Percentiles rank a stretch among this genome's conserved stretches.
Conservation (phyloP, 768 basidiomycete species). For the Hirschioporus abietinus region DNA sequence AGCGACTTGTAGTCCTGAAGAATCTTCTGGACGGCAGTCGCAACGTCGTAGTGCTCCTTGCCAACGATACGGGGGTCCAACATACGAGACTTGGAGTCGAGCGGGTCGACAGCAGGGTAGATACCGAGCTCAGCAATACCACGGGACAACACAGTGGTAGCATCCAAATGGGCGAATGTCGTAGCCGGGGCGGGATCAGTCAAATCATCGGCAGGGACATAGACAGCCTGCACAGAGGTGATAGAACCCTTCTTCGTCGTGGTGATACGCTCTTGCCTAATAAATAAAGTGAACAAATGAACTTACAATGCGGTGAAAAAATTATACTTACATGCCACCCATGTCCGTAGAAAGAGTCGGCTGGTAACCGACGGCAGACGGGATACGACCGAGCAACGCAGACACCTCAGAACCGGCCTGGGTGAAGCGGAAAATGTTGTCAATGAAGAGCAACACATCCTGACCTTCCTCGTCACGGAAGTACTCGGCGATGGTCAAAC, state of each 20-base stretch:
- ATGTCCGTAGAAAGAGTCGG: constrained; percentile 99
- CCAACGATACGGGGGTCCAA: constrained; percentile 98
- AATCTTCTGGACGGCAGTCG: constrained; percentile 96
- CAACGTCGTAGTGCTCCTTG: constrained; percentile 91
- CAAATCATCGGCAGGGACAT: constrained; percentile 99
- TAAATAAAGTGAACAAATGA: constrained; percentile 9
- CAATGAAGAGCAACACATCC: constrained; percentile 99
- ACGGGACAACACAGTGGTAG: constrained; percentile 98
- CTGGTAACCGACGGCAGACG: constrained; percentile 99
- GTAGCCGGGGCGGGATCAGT: constrained; percentile 99
- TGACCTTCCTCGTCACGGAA: constrained; percentile 99
- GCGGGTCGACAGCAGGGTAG: constrained; percentile 99
- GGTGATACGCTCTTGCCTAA: constrained; percentile 98
- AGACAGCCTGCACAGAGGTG: constrained; percentile 99
- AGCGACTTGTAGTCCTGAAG: constrained; percentile 95
- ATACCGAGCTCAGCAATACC: constrained; percentile 98
- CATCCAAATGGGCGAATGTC: constrained; percentile 99
- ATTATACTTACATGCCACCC: constrained; percentile 89
- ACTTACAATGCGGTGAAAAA: background rate
- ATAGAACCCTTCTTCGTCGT: constrained; percentile 99
- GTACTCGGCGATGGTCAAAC: constrained; percentile 99
- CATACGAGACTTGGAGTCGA: constrained; percentile 99
- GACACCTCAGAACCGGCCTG: constrained; percentile 99
- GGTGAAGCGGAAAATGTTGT: constrained; percentile 99
- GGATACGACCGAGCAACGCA: constrained; percentile 99